Evolutionary conservation across 1,284 basidiomycete species (phyloP), one percentile per base, ranked within the genome.

Genomic region (Cronartium ribicola): DNA sequence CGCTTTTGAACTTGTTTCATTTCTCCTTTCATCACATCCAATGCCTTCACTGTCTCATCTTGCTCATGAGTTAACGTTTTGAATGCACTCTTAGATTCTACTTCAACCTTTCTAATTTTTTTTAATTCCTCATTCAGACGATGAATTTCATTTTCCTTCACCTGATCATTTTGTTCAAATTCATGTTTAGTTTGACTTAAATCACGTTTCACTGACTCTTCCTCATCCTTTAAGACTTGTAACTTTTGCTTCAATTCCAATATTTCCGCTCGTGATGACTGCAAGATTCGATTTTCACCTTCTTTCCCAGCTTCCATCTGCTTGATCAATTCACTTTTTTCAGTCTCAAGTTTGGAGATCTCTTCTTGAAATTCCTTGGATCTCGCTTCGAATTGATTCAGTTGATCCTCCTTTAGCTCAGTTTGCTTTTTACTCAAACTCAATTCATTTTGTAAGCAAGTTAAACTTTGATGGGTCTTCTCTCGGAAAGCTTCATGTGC

Each of bases 161-260:
- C 65, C 6, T 62, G 57, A 67, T 74, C 71, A 48, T 74, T 74
- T 41, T 73, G 63, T 44, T 66, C 70, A 39, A 73, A 73, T 51
- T 65, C 70, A 5, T 55, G 37, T 44, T 73, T 73, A 40, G 70
- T 73, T 65, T 73, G 70, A 57, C 39, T 73, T 11, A 73, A 37
- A 41, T 73, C 70, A 20, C 65, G 70, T 55, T 66, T 73, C n/a
- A 37, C 48, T 17, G 48, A 37, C 22, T 73, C 70, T 36, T 51
- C 62, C 11, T 73, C 70, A n/a, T 73, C 51, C 40, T 73, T 73
- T 14, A 66, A 66, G 13, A 37, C 40, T 59, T 73, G 48, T 29
- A 73, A 59, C 63, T 73, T 73, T 20, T 73, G 70, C 43, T 73
- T 73, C 70, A 73, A 66, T 55, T 73, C 70, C 39, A 73, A 59